Conservation (phyloP, 257 asterid genomes). For the Jacaranda copaia region DNA sequence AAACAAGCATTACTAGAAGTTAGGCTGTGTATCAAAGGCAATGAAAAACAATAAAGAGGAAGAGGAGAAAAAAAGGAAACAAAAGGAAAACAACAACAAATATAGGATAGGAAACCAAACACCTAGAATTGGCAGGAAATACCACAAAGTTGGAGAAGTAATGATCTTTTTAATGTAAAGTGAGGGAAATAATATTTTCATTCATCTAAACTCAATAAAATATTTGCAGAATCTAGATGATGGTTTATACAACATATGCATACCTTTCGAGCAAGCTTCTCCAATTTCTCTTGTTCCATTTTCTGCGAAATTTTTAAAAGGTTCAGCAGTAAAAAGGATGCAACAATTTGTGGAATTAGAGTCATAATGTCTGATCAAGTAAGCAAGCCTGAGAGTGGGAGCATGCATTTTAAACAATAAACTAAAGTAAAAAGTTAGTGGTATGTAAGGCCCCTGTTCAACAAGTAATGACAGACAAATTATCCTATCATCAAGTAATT, state of each 20-base stretch:
- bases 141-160: neutral
- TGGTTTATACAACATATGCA: conserved; percentile 9
- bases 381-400: too few relatives aligned
- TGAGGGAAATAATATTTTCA: conserved; percentile 7
- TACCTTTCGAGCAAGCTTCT: conserved; percentile 95
- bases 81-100: too few relatives aligned
- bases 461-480: too few relatives aligned
- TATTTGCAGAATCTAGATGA: conserved; percentile 2
- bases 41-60: neutral
- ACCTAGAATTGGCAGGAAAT: neutral
- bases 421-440: neutral
- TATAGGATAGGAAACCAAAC: neutral
- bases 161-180: conserved; percentile 15
- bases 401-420: conserved; percentile 1
- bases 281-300: conserved; percentile 83
- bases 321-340: conserved; percentile 32
- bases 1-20: conserved; percentile 17
- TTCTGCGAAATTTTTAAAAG: conserved; percentile 56
- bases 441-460: too few relatives aligned
- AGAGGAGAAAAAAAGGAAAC: neutral
- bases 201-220: neutral
- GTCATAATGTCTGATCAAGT: too few relatives aligned
- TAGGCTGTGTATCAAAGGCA: neutral
- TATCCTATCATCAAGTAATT: too few relatives aligned
- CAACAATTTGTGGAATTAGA: neutral